These are phyloP conservation scores for Microglena sp. DNA, from an alignment of 139 green algal species.

Conservation along the genomic window DNA sequence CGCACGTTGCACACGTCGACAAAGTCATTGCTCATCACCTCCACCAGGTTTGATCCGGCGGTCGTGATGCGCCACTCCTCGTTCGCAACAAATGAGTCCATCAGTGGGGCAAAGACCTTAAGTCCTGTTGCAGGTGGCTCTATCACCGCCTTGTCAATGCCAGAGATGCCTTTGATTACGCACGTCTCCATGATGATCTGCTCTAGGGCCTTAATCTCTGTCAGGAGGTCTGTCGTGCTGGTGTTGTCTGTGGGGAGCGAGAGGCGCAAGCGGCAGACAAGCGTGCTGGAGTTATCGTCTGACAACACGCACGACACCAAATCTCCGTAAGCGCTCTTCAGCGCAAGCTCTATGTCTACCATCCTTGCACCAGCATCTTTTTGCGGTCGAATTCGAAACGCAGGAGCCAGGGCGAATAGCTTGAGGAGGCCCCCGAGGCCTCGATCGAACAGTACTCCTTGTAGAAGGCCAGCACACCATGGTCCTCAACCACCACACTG, in stretches of 20 bases:
- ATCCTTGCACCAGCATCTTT: conserved; percentile 9
- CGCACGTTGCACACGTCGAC: conserved; percentile 64
- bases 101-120: background rate
- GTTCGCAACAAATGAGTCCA: conserved; percentile 20
- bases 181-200: conserved; percentile 47
- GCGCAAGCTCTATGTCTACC: conserved; percentile 73
- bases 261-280: conserved; percentile 60
- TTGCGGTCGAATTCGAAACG: conserved; percentile 63
- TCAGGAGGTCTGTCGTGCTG: conserved; percentile 9
- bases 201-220: conserved; percentile 13
- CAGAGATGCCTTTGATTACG: conserved; percentile 47
- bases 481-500: conserved; percentile 79
- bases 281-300: conserved; percentile 87
- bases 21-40: conserved; percentile 35
- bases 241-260: background rate
- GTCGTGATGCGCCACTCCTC: conserved; percentile 52
- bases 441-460: background rate
- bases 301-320: conserved; percentile 18
- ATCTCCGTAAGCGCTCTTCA: conserved; percentile 47
- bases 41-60: conserved; percentile 72
- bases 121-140: background rate
- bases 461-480: conserved; percentile 57
- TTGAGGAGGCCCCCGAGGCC: conserved; percentile 15
- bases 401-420: conserved; percentile 71
- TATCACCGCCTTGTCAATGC: conserved; percentile 69